Conservation (phyloP, 148 eudicot genomes). For the Linanthus parryae region DNA sequence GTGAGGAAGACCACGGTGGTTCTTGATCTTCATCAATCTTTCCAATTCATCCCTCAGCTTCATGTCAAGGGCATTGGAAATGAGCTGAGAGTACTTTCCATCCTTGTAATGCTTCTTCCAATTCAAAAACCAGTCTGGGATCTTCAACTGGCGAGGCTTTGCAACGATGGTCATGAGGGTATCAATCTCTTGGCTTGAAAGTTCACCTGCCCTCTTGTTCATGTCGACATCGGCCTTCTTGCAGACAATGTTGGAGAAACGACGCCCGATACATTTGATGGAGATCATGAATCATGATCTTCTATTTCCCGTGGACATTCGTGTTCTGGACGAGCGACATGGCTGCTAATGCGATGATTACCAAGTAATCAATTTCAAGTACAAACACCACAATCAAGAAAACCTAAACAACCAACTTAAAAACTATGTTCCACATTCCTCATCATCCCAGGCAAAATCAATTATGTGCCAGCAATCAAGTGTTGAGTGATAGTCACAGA, state of each 20-base stretch:
- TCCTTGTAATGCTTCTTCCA: conserved; percentile 92
- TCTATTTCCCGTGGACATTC: no score
- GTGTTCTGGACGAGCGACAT: no score
- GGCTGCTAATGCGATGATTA: no score
- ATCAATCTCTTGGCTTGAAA: conserved; percentile 55
- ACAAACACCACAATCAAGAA: no score
- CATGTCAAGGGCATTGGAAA: conserved; percentile 83
- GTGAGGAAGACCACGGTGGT: conserved; percentile 88
- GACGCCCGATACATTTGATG: conserved; percentile 23
- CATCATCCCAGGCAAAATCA: no score
- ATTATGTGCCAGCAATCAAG: no score
- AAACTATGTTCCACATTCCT: no score
- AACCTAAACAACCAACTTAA: no score
- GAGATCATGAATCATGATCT: conserved; percentile 13
- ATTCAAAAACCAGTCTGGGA: conserved; percentile 82
- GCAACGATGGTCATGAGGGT: conserved; percentile 67
- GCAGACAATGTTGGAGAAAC: conserved; percentile 20
- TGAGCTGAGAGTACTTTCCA: conserved; percentile 71
- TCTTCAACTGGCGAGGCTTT: conserved; percentile 76
- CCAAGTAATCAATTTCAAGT: no score
- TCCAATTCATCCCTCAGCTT: conserved; percentile 88
- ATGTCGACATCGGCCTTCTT: conserved; percentile 21
- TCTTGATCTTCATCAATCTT: conserved; percentile 84
- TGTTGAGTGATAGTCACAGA: no score
- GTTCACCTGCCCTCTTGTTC: conserved; percentile 73